Conservation (phyloP, 208 protist genomes). For the Leishmania amazonensis region DNA sequence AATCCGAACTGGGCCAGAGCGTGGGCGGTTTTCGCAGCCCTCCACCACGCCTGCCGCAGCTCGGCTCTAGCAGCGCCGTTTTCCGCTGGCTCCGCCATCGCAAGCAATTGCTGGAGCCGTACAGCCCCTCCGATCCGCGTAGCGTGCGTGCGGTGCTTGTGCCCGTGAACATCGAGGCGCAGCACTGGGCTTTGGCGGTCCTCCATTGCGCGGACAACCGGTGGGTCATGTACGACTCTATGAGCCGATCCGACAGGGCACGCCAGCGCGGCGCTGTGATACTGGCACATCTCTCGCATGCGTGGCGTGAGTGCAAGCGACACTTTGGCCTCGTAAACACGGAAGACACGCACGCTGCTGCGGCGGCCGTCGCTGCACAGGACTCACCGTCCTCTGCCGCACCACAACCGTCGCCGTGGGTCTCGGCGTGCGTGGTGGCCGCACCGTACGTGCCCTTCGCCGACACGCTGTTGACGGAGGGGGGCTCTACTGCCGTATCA, state of each 20-base stretch:
- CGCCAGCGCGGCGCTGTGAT: conserved; percentile 29
- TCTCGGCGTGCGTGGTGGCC: background rate
- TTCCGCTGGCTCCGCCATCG: conserved; percentile 74
- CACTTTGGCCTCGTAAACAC: conserved; percentile 18
- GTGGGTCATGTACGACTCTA: conserved; percentile 77
- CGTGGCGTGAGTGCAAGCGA: conserved; percentile 42
- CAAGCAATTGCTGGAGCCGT: conserved; percentile 54
- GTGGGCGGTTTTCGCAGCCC: background rate
- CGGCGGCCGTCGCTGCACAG: background rate
- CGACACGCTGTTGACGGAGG: background rate
- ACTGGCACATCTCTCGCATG: conserved; percentile 41
- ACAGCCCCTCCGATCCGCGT: conserved; percentile 6
- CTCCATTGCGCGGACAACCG: conserved; percentile 37
- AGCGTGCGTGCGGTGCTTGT: conserved; percentile 65
- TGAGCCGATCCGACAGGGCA: conserved; percentile 30
- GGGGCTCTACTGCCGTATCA: background rate
- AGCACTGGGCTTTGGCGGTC: conserved; percentile 83
- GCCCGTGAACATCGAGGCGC: conserved; percentile 68
- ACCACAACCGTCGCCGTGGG: conserved; percentile 4
- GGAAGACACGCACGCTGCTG: background rate
- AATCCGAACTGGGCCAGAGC: conserved; percentile 36
- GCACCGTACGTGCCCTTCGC: background rate
- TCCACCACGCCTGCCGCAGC: conserved; percentile 17
- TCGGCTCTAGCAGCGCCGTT: conserved; percentile 41
- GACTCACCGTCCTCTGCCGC: background rate